Evolutionary conservation across 345 rosid species (phyloP), one percentile per base, ranked within the genome.

Genomic region (Salix dunnii): DNA sequence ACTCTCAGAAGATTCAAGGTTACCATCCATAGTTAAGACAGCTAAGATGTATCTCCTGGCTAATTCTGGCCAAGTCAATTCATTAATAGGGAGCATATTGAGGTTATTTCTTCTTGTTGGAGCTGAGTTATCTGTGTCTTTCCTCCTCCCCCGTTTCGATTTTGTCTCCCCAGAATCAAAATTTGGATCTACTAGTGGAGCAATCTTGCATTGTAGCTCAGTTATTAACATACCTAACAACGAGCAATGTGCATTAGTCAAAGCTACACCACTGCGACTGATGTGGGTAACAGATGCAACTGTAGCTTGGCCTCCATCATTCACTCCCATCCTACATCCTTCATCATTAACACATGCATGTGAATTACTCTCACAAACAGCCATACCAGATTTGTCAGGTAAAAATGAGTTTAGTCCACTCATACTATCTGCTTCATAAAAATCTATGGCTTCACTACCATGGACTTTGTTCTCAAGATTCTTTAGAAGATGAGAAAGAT

Each of bases 171-270:
- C 96, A 86, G 86, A 78, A 82, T 93, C 98, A 86, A 91, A 90
- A 86, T 85, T 93, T 82, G 92, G 98, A 88, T 96, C 92, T 70
- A 92, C 96, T 73, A 89, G 86, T 71, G 89, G 87, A 76, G 97
- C 99, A 80, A 92, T 96, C 90, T 88, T 96, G n/a, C 89, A 90
- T 55, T 91, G 99, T 78, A 96, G 85, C 89, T 96, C 99, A 81
- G 86, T 79, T 80, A 96, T 87, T 63, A 96, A 84, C 71, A 93
- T 88, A 76, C 82, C 84, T 81, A 96, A 83, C 74, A 96, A 84
- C 13, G 90, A 87, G 78, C 84, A 82, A 85, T 90, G 97, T 74
- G 84, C 89, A 80, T 80, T 86, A 71, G 92, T 87, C 84, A 93
- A 81, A 80, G 85, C 85, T 76, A 79, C 75, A 79, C 91, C 89